Conservation (phyloP, 371 early-diverging fungal genomes). For the Actinomortierella ambigua region DNA sequence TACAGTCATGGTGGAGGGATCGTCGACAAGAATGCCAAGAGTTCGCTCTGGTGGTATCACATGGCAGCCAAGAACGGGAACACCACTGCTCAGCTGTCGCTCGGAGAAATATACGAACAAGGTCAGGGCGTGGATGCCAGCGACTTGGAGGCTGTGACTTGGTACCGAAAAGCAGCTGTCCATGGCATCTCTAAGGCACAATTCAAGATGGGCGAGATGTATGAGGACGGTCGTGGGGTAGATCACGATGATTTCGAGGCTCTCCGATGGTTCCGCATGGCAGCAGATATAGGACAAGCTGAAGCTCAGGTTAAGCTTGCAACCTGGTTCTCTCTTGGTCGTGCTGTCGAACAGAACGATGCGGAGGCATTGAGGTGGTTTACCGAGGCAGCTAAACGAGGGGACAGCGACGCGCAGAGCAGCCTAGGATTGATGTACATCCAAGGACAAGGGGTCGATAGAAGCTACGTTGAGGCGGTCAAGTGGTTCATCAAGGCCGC, state of each 20-base stretch:
- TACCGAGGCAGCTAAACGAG: slow-evolving; percentile 68
- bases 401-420: slow-evolving; percentile 73
- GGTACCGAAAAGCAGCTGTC: slow-evolving; percentile 77
- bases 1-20: no score
- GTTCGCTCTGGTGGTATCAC: slow-evolving; percentile 58
- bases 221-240: slow-evolving; percentile 83
- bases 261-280: slow-evolving; percentile 70
- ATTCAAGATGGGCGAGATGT: slow-evolving; percentile 76
- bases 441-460: slow-evolving; percentile 79
- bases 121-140: slow-evolving; percentile 72
- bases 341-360: slow-evolving; percentile 69
- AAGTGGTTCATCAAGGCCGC: slow-evolving; percentile 74
- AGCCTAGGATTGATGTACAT: slow-evolving; percentile 78
- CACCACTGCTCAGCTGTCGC: slow-evolving; percentile 77
- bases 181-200: slow-evolving; percentile 74
- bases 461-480: slow-evolving; percentile 68
- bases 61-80: slow-evolving; percentile 76
- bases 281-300: slow-evolving; percentile 66
- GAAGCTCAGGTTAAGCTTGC: slow-evolving; percentile 86
- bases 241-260: slow-evolving; percentile 68
- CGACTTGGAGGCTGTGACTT: slow-evolving; percentile 71
- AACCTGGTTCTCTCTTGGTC: slow-evolving; percentile 84
- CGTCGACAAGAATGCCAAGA: no score
- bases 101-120: slow-evolving; percentile 82
- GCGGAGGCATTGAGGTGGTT: slow-evolving; percentile 76